Evolutionary conservation across 495 filamentous ascomycete genomes (phyloP), one percentile per base, ranked within the genome.

Genomic region (Xylaria nigripes): DNA sequence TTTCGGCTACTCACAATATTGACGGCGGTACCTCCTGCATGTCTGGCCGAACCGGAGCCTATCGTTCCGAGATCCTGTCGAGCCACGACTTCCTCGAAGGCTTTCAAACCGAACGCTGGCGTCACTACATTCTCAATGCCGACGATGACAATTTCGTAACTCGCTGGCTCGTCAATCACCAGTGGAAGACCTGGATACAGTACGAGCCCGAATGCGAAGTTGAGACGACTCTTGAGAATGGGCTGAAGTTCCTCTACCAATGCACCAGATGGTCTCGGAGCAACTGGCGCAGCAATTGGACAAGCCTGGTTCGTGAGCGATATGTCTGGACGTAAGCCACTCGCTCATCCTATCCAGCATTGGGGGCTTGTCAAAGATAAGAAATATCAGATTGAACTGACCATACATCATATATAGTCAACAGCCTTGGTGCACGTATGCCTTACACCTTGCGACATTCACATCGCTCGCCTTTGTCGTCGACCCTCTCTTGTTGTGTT

Each of bases 111-210:
- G 84, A 88, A 61, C 70, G 61, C 15, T 80, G 76, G 60, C 75
- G 75, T 56, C 76, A 80, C 55, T 64, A 59, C 15, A 50, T 60
- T 5, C 69, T 86, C 19, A 81, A 81, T 51, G 75, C 81, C 0
- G 84, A 86, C 65, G 82, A 86, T 61, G 85, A 87, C 70, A 86
- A 87, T 62, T 87, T 81, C 62, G 76, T 80, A 56, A 86, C 85
- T 0, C 76, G 84, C 8, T 86, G 77, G 72, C 66, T 78, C 51
- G 80, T 85, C 27, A 65, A 62, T 29, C 59, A 72, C 45, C 70
- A 75, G 16, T 86, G 76, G 77, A 74, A 77, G 48, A 81, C 83
- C 43, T 76, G 77, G 56, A 76, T 86, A 57, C 83, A 87, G 65
- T 77, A 81, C 63, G 74, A 77, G 48, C 59, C 68, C 3, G 77